Evolutionary conservation across 805 yeast genomes (phyloP).

Genomic region (Helenozyma rhizophorensis): DNA sequence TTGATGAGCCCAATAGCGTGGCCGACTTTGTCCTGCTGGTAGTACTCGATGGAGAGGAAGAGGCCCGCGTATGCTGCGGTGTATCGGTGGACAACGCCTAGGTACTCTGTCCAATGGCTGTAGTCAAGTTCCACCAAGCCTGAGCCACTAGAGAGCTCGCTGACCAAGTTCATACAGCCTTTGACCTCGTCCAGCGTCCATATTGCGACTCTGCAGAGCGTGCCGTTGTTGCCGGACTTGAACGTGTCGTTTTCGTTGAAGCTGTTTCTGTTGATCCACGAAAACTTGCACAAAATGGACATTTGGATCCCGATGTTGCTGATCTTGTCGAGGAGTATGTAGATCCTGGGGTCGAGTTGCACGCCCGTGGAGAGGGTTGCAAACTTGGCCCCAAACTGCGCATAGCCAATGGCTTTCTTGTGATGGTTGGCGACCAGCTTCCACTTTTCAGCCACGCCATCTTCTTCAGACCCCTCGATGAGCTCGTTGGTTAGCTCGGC

Average conservation of each 20-base stretch:
- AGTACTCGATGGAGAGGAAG: constrained; percentile 42
- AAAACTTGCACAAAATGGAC: constrained; percentile 35
- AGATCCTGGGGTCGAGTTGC: constrained; percentile 1
- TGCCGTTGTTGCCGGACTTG: constrained; percentile 30
- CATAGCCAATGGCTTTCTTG: constrained; percentile 27
- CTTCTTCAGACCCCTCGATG: constrained; percentile 21
- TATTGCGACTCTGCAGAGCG: constrained; percentile 43
- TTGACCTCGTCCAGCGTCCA: constrained; percentile 32
- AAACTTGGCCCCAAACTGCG: constrained; percentile 20
- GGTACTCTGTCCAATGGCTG: constrained; percentile 26
- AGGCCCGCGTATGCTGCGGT: constrained; percentile 41
- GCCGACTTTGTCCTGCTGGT: constrained; percentile 43
- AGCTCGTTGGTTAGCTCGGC: constrained; percentile 33
- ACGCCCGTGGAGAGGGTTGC: constrained; percentile 1
- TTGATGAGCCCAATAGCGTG: constrained; percentile 44
- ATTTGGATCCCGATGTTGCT: constrained; percentile 32
- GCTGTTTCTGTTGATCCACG: constrained; percentile 30
- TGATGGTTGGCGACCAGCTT: constrained; percentile 29
- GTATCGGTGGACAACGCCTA: constrained; percentile 28
- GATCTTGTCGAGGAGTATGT: constrained; percentile 16
- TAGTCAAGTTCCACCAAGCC: constrained; percentile 6
- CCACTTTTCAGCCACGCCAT: constrained; percentile 29
- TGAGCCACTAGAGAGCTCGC: constrained; percentile 9
- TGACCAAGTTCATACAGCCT: constrained; percentile 18
- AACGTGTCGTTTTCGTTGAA: constrained; percentile 7